Base-by-base conservation (phyloP, 495 filamentous ascomycete species). In the Penicillium flavigenum region DNA sequence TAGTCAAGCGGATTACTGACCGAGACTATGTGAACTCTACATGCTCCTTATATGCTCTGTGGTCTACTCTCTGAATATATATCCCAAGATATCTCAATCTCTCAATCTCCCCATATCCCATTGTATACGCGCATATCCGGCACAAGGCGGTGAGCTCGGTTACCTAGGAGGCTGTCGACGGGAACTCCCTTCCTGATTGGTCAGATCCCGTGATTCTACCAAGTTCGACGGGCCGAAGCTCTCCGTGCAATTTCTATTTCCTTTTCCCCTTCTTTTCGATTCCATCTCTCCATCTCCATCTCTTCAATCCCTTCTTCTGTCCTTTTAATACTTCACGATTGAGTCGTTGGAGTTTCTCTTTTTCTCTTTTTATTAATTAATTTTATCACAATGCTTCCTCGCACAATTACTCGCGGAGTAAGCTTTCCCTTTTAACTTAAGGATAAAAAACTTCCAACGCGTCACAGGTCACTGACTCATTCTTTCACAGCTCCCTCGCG, bases 351-450 rank as follows among this genome's bases (percentile, higher is more conserved):
- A 68, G 66, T 67, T 34, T 59, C 58, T 59, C 61, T 65, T 65
- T 69, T 63, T 62, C 63, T 64, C 61, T 68, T 76, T 72, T 68
- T 72, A 65, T 72, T 72, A 68, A 63, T 68, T 67, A 66, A 70
- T 70, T 56, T 67, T 56, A 63, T 62, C 67, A 81, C 71, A 72
- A 84, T 84, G 81, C 68, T 84, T 63, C 73, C 81, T 62, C 81
- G 77, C 63, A 81, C 76, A 71, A 68, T 83, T 59, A 75, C 76
- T 63, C 77, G 79, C 79, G 86, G 83, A 76, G 91, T 96, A 86
- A 80, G 86, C 27, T 34, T 84, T 14, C 34, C 72, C 68, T 71
- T 71, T 62, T 61, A 24, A 24, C 51, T 52, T 51, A 47, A 47
- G 41, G n/a, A 19, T 26, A 51, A 56, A 51, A 45, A 26, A 26